Base-by-base conservation (phyloP, 768 basidiomycete genomes). In the Chalciporus chontae region DNA sequence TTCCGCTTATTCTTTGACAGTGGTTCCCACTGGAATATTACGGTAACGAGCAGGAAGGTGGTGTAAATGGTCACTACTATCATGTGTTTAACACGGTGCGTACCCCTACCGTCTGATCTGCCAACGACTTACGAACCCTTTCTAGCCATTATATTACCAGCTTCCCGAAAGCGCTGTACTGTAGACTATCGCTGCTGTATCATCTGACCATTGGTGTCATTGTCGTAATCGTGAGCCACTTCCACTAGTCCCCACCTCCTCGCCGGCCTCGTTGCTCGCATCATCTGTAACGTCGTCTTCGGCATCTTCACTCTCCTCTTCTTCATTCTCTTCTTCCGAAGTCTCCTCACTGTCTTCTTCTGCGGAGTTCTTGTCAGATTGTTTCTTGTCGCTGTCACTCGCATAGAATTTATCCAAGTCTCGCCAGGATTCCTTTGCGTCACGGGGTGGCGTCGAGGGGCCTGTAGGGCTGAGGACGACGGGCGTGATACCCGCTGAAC, bases 1-100 rank as follows among this genome's bases (percentile, higher is more conserved):
- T 17, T 13, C 34, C 14, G 8, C 52, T 60, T 15, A 62, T 14
- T 37, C 7, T 14, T 41, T 41, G 40, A 31, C 47, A 87, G 86
- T 89, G 87, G 88, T 85, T 90, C 73, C 83, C 87, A 1, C 74
- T 80, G 75, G 77, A 76, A 50, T 90, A 87, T 60, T 83, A 83
- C 55, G 83, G 79, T 0, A 70, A 77, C 51, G 70, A 75, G 36
- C 57, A 69, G 34, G 53, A 67, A 19, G 81, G 80, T 14, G 86
- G 86, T 1, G 78, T 80, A 34, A 78, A 83, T 53, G 84, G 85
- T 0, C 87, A 90, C 61, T 81, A 71, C 53, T 90, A 90, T 58
- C 86, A 90, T 69, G 87, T 90, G 13, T 89, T 88, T 61, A 67
- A 77, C 31, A 85, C 84, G 41, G 85, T 87, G 55, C 55, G 83